phyloP scores from a whole-genome alignment of 768 basidiomycete genomes.

The Rossbeevera mucosa region DNA sequence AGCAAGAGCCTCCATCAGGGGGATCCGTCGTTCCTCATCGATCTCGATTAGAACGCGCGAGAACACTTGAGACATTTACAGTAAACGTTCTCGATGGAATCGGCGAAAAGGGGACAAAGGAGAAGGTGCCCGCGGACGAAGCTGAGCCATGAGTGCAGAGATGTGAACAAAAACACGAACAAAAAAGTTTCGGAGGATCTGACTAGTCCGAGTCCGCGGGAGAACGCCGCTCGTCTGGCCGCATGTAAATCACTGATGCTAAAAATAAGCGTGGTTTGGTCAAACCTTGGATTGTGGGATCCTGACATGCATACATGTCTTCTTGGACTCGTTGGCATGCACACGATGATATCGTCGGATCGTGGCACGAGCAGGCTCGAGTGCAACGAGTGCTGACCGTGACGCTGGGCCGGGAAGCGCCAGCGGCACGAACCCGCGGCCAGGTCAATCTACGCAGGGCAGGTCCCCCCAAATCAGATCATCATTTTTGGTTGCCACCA shows the following conservation, averaged over 20 bases:
- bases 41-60: not conserved
- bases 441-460: slow-evolving; percentile 11
- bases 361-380: not conserved
- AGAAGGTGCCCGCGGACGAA: not conserved
- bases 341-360: not conserved
- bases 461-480: slow-evolving; percentile 26
- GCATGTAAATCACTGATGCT: not conserved
- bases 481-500: slow-evolving; percentile 9
- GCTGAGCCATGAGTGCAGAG: not conserved
- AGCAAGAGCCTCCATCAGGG: not conserved
- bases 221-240: slow-evolving; percentile 5
- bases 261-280: slow-evolving; percentile 3
- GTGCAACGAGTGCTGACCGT: not conserved
- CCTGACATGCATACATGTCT: not conserved
- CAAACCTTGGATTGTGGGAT: not conserved
- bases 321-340: not conserved
- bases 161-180: not conserved
- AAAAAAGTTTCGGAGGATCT: too few species aligned
- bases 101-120: not conserved
- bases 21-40: not conserved
- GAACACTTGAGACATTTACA: not conserved
- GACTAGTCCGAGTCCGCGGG: too few species aligned
- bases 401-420: not conserved
- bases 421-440: slow-evolving; percentile 14
- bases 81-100: not conserved